These are phyloP conservation scores for Sphaerulina vaccinii DNA, from an alignment of 2,329 filamentous ascomycete species.

Conservation along the genomic window DNA sequence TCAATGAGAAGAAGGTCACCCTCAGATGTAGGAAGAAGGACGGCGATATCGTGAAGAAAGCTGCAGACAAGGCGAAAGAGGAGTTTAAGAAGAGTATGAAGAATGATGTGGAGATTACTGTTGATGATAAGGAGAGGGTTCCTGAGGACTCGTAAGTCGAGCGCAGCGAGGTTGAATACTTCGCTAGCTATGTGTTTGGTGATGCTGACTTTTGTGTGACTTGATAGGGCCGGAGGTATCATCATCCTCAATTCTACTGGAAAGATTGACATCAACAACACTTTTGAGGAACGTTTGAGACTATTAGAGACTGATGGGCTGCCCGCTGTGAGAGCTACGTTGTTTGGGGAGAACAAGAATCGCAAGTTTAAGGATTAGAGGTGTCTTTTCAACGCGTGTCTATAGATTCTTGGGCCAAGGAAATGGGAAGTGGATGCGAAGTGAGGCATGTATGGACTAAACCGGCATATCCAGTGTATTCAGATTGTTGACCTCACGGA, in stretches of 20 bases:
- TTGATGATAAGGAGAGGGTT: slow-evolving; percentile 77
- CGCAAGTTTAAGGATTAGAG: slow-evolving; percentile 87
- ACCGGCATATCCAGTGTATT: no score
- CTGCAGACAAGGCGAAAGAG: slow-evolving; percentile 70
- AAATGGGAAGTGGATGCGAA: no score
- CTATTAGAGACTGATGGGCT: slow-evolving; percentile 82
- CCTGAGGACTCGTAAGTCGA: slow-evolving; percentile 81
- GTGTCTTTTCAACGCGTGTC: no score
- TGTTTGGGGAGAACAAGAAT: slow-evolving; percentile 95
- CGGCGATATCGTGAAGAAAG: slow-evolving; percentile 71
- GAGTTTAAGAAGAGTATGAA: slow-evolving; percentile 77
- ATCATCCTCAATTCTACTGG: slow-evolving; percentile 76
- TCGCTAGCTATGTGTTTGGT: slow-evolving; percentile 9
- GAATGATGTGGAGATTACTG: slow-evolving; percentile 65
- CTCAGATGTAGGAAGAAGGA: slow-evolving; percentile 79
- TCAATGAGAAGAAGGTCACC: slow-evolving; percentile 70
- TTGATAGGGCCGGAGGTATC: slow-evolving; percentile 78
- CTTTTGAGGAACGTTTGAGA: slow-evolving; percentile 84
- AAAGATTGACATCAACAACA: slow-evolving; percentile 99
- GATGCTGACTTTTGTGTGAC: slow-evolving; percentile 22
- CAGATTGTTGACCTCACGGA: no score
- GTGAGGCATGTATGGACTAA: no score
- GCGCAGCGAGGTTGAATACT: no score
- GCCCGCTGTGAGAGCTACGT: slow-evolving; percentile 76
- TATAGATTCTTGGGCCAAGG: no score